Percentiles rank a stretch among this genome's conserved stretches.
Evolutionary conservation across 2,329 filamentous ascomycete genomes (phyloP).

Genomic region (Lasiodiplodia sp.): DNA sequence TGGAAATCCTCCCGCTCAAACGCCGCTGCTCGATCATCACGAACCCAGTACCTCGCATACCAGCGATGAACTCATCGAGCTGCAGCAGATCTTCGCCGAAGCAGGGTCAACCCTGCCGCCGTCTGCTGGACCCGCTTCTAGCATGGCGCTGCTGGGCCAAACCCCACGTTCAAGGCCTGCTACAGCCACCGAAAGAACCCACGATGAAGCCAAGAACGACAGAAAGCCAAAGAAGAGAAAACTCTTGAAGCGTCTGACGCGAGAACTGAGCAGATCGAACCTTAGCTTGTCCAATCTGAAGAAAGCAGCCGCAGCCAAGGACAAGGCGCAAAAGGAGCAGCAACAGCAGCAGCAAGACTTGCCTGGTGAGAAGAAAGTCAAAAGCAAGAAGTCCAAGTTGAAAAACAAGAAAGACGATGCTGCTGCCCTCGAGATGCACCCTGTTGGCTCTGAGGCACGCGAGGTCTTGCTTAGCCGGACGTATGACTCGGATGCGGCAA

Average conservation of each 20-base stretch:
- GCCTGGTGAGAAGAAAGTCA: background rate
- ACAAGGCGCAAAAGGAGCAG: conserved; percentile 5
- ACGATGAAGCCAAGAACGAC: conserved; percentile 14
- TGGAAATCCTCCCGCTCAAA: background rate
- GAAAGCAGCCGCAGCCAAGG: conserved; percentile 13
- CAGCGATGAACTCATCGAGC: conserved; percentile 40
- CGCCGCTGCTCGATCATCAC: background rate
- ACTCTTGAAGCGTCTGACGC: conserved; percentile 18
- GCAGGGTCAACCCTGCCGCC: conserved; percentile 29
- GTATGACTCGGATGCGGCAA: conserved; percentile 27
- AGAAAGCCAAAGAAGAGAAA: conserved; percentile 35
- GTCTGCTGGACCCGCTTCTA: conserved; percentile 1
- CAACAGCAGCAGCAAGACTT: conserved; percentile 8
- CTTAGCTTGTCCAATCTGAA: conserved; percentile 19
- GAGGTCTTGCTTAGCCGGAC: conserved; percentile 9
- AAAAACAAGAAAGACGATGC: background rate
- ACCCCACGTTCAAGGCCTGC: background rate
- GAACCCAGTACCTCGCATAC: background rate
- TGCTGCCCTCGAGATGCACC: background rate
- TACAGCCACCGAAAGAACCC: background rate
- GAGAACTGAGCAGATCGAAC: conserved; percentile 15
- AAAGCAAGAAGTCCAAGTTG: background rate
- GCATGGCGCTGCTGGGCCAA: conserved; percentile 6
- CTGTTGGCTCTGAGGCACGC: background rate
- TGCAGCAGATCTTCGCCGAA: conserved; percentile 45